Evolutionary conservation across 306 rosid species (phyloP).

Genomic region (Quercus berberidifolia): DNA sequence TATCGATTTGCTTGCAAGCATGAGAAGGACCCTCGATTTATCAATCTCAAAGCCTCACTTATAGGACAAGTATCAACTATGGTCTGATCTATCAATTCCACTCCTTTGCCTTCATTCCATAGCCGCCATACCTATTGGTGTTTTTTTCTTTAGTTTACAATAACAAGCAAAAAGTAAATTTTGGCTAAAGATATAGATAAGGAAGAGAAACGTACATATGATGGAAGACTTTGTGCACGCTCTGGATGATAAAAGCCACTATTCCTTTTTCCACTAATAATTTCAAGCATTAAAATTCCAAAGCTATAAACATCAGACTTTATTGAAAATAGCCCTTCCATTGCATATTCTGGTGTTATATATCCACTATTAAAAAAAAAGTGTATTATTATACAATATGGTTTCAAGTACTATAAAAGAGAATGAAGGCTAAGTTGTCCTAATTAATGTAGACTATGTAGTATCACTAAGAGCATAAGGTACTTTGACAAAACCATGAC

Average conservation of each 20-base stretch:
- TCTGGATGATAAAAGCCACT: not conserved
- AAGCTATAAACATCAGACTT: conserved; percentile 32
- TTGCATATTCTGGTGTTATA: conserved; percentile 35
- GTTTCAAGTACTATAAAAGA: not conserved
- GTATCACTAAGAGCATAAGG: too few species aligned
- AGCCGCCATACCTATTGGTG: conserved; percentile 16
- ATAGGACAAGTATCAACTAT: not conserved
- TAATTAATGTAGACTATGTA: too few species aligned
- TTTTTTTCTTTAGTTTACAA: not conserved
- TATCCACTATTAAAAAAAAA: conserved; percentile 18
- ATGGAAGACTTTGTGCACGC: not conserved
- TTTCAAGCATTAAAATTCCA: conserved; percentile 26
- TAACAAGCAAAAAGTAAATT: too few species aligned
- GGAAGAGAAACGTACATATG: conserved; percentile 7
- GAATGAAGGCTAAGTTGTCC: not conserved
- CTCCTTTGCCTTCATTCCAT: conserved; percentile 13
- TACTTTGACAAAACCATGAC: too few species aligned
- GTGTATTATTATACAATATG: not conserved
- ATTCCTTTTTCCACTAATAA: conserved; percentile 10
- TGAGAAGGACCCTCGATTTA: conserved; percentile 6
- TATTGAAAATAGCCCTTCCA: conserved; percentile 10
- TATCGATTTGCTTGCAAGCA: conserved; percentile 17
- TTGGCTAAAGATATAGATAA: not conserved
- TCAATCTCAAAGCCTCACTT: conserved; percentile 19
- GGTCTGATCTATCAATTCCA: conserved; percentile 1